These are phyloP conservation scores for Coemansia linderi DNA, from an alignment of 371 early-diverging fungal species.

Conservation along the genomic window DNA sequence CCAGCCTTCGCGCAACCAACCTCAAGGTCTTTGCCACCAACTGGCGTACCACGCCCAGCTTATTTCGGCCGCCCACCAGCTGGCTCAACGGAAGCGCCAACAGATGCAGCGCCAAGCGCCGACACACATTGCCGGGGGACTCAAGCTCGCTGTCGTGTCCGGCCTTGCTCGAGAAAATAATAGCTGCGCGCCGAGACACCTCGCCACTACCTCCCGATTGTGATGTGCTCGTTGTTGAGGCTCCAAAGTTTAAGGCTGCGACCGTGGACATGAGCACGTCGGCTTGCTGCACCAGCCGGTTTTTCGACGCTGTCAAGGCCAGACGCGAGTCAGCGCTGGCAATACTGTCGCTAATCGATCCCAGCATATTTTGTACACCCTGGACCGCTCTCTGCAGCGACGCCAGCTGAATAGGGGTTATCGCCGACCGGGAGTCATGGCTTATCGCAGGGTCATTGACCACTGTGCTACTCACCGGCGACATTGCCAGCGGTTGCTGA, in stretches of 20 bases:
- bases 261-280: constrained; percentile 51
- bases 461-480: constrained; percentile 5
- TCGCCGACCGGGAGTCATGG: not conserved
- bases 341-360: constrained; percentile 44
- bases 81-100: constrained; percentile 38
- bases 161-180: not conserved
- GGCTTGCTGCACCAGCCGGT: constrained; percentile 45
- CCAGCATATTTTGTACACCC: constrained; percentile 50
- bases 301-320: constrained; percentile 35
- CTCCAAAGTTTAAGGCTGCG: constrained; percentile 46
- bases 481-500: constrained; percentile 2
- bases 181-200: not conserved
- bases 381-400: constrained; percentile 49
- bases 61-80: constrained; percentile 30
- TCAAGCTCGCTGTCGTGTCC: not conserved
- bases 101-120: constrained; percentile 22
- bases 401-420: constrained; percentile 43
- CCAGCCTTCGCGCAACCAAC: constrained; percentile 13
- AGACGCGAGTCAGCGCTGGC: constrained; percentile 33
- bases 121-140: constrained; percentile 3
- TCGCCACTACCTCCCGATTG: not conserved
- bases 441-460: not conserved
- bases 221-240: constrained; percentile 12
- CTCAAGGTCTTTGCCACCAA: constrained; percentile 8
- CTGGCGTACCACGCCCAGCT: constrained; percentile 8